These are phyloP conservation scores for Sporothrix phasma DNA, from an alignment of 2,329 filamentous ascomycete species.

Conservation along the genomic window DNA sequence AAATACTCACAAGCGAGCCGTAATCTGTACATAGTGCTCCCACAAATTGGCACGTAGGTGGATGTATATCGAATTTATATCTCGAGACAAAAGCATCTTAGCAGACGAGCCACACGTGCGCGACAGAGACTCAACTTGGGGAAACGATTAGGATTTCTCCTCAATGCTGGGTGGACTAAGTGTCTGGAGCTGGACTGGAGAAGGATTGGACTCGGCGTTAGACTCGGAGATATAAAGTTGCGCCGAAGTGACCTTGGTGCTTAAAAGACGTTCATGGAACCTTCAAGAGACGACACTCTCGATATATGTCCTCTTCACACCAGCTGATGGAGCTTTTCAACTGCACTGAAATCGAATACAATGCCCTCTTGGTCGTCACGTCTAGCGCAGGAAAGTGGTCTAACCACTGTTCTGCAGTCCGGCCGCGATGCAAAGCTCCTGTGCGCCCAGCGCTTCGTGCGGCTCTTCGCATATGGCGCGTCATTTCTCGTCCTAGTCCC, in stretches of 20 bases:
- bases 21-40: neutral
- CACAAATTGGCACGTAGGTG: neutral
- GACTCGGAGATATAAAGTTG: neutral
- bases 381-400: slow-evolving; percentile 31
- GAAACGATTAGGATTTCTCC: no score
- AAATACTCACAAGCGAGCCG: neutral
- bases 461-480: slow-evolving; percentile 53
- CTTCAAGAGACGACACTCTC: no score
- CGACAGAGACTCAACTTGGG: neutral
- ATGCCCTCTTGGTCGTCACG: neutral
- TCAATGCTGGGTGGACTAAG: neutral
- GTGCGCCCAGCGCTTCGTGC: slow-evolving; percentile 48
- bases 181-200: neutral
- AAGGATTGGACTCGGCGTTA: neutral
- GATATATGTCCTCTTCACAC: neutral
- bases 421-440: slow-evolving; percentile 46
- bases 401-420: slow-evolving; percentile 33
- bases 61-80: neutral
- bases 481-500: slow-evolving; percentile 48
- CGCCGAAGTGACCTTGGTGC: neutral
- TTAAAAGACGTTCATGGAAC: no score
- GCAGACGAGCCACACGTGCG: neutral
- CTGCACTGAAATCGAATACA: neutral
- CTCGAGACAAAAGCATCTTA: neutral
- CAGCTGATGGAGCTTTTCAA: neutral